Evolutionary conservation across 2,329 filamentous ascomycete genomes (phyloP).

Genomic region (Cryoendolithus antarcticus): DNA sequence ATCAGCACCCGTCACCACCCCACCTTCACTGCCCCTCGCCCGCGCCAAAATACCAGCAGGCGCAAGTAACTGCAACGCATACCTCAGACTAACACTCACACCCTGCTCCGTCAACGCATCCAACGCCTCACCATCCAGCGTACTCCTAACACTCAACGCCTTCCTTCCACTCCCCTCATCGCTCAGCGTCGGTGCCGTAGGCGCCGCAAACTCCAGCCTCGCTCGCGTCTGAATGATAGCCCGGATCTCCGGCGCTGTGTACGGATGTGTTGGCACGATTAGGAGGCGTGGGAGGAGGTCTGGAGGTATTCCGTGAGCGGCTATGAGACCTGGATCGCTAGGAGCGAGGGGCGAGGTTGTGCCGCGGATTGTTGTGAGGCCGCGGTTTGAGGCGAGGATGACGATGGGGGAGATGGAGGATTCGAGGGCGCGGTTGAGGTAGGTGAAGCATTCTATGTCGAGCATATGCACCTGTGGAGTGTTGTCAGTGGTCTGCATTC

Average conservation of each 20-base stretch:
- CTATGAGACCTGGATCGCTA: conserved; percentile 55
- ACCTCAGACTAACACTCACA: conserved; percentile 77
- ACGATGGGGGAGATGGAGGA: conserved; percentile 91
- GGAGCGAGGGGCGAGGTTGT: conserved; percentile 32
- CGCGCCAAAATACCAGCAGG: conserved; percentile 84
- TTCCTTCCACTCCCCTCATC: conserved; percentile 14
- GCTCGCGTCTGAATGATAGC: conserved; percentile 78
- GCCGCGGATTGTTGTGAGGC: conserved; percentile 83
- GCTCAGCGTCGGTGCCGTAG: conserved; percentile 21
- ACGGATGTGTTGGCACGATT: conserved; percentile 89
- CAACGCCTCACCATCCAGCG: conserved; percentile 68
- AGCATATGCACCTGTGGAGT: conserved; percentile 86
- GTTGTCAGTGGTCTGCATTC: conserved; percentile 1
- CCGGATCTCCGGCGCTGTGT: conserved; percentile 80
- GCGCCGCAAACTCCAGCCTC: conserved; percentile 24
- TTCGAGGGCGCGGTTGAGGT: conserved; percentile 95
- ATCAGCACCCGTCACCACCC: conserved; percentile 39
- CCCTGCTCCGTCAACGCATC: conserved; percentile 80
- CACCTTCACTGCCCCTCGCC: conserved; percentile 37
- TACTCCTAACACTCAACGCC: conserved; percentile 60
- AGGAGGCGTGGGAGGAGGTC: conserved; percentile 89
- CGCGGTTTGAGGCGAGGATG: conserved; percentile 92
- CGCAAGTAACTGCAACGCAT: conserved; percentile 83
- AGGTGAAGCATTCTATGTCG: conserved; percentile 97
- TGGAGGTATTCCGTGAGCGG: conserved; percentile 84